A percentile compares a stretch with the other conserved stretches of the same genome.
phyloP scores from a whole-genome alignment of 176 grass and related monocot species.

The Eleusine indica region DNA sequence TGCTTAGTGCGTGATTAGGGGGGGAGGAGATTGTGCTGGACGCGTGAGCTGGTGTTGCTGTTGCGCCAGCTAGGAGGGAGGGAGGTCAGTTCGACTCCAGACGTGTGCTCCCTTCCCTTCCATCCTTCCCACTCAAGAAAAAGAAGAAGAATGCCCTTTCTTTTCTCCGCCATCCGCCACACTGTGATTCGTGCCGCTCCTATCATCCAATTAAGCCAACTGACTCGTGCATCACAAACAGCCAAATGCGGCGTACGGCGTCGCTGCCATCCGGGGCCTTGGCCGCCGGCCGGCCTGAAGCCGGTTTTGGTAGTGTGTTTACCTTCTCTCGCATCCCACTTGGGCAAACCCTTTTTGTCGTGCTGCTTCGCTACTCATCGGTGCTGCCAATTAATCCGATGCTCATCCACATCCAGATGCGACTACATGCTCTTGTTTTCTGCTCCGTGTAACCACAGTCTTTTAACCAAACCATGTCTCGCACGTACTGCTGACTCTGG shows the following conservation, averaged over 20 bases:
- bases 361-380: background rate
- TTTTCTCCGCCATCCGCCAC: background rate
- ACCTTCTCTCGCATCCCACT: background rate
- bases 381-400: background rate
- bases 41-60: slow-evolving; percentile 59
- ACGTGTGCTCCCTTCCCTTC: slow-evolving; percentile 19
- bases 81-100: slow-evolving; percentile 28
- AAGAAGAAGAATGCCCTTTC: background rate
- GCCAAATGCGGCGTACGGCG: slow-evolving; percentile 24
- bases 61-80: slow-evolving; percentile 48
- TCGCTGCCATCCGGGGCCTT: background rate
- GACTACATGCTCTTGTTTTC: background rate
- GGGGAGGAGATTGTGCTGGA: slow-evolving; percentile 46
- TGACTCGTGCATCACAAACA: background rate
- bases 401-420: background rate
- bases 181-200: background rate
- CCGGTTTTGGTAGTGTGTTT: background rate
- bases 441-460: background rate
- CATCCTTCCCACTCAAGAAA: background rate
- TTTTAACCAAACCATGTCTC: background rate
- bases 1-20: slow-evolving; percentile 55
- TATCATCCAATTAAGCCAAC: background rate
- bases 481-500: background rate
- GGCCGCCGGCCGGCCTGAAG: slow-evolving; percentile 18
- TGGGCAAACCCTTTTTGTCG: background rate